These are phyloP conservation scores for Samsoniella hepiali DNA, from an alignment of 2,329 filamentous ascomycete genomes.

Conservation along the genomic window DNA sequence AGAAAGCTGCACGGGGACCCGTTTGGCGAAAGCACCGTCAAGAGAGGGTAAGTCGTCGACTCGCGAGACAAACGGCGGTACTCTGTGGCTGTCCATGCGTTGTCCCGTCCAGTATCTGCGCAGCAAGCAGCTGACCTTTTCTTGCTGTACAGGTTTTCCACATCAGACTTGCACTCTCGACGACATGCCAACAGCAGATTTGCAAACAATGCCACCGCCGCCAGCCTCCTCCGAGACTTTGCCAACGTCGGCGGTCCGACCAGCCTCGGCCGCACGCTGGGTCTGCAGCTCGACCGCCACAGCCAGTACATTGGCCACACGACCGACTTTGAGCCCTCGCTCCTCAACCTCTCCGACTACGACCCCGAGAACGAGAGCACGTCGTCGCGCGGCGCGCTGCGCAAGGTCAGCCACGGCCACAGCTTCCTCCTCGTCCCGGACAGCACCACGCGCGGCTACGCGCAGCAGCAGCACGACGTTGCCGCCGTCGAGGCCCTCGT, in stretches of 20 bases:
- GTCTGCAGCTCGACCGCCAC: slow-evolving; percentile 73
- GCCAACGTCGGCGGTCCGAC: slow-evolving; percentile 66
- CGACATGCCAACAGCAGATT: slow-evolving; percentile 24
- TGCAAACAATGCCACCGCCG: slow-evolving; percentile 51
- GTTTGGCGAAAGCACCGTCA: slow-evolving; percentile 57
- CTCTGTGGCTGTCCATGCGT: background rate
- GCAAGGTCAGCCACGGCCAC: slow-evolving; percentile 73
- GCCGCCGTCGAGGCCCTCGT: slow-evolving; percentile 74
- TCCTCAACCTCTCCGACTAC: slow-evolving; percentile 77
- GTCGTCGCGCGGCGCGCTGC: slow-evolving; percentile 63
- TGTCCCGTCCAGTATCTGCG: background rate
- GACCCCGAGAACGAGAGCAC: slow-evolving; percentile 79
- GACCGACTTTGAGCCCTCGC: slow-evolving; percentile 78
- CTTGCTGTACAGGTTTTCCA: slow-evolving; percentile 20
- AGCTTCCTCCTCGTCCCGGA: slow-evolving; percentile 80
- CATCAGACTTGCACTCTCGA: slow-evolving; percentile 40
- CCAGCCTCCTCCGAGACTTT: slow-evolving; percentile 66
- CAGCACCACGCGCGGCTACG: slow-evolving; percentile 66
- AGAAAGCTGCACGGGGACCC: slow-evolving; percentile 68
- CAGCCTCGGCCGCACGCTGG: slow-evolving; percentile 66
- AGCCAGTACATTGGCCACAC: slow-evolving; percentile 82
- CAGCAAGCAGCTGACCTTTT: background rate
- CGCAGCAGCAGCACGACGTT: slow-evolving; percentile 65
- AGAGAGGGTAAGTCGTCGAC: slow-evolving; percentile 64
- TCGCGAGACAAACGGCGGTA: background rate